These are phyloP conservation scores for Cicer judaicum DNA, from an alignment of 306 rosid genomes.

Conservation along the genomic window DNA sequence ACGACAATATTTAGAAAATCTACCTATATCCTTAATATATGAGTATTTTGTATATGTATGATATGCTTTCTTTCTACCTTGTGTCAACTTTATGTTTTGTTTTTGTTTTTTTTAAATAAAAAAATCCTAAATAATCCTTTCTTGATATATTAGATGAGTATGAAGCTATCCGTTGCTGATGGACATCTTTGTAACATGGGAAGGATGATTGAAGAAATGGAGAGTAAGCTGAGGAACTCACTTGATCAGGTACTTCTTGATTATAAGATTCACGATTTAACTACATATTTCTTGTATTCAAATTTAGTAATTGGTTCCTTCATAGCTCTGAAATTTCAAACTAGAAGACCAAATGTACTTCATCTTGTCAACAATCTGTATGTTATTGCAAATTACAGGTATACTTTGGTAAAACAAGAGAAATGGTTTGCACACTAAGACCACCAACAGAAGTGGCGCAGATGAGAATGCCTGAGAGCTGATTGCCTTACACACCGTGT, in stretches of 20 bases:
- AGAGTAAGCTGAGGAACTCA: constrained; percentile 93
- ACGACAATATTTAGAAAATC: constrained; percentile 2
- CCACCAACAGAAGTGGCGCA: constrained; percentile 84
- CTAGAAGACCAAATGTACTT: background rate
- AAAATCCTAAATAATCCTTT: constrained; percentile 22
- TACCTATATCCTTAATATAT: background rate
- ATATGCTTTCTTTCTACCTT: constrained; percentile 12
- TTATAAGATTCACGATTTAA: constrained; percentile 25
- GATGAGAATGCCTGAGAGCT: constrained; percentile 79
- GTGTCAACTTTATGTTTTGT: background rate
- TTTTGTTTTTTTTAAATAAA: background rate
- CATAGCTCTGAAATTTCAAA: constrained; percentile 15
- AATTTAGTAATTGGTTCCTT: constrained; percentile 29
- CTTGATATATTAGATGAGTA: constrained; percentile 67
- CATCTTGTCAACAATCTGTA: background rate
- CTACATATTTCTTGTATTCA: constrained; percentile 3
- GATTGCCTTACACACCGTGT: constrained; percentile 34
- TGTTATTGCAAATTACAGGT: constrained; percentile 58
- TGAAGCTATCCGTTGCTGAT: constrained; percentile 79
- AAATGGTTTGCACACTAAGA: constrained; percentile 97
- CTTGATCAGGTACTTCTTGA: constrained; percentile 77
- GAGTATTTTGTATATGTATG: background rate
- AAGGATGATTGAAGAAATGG: constrained; percentile 99
- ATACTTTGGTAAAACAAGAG: constrained; percentile 96
- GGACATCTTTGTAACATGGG: constrained; percentile 99